Conservation (phyloP, 345 rosid genomes). For the Lumnitzera littorea region DNA sequence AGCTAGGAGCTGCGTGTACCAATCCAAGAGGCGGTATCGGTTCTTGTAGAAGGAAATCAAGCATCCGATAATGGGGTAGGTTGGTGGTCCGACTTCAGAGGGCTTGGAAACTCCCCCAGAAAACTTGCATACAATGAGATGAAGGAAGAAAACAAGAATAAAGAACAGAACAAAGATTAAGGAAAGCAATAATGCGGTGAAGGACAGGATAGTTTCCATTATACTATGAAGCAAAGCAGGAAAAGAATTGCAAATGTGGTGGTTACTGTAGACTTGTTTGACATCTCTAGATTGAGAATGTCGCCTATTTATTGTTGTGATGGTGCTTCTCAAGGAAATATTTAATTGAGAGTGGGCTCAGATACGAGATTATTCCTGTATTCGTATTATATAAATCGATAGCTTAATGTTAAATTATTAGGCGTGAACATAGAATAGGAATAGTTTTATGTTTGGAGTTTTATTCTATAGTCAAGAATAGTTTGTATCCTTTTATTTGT, state of each 20-base stretch:
- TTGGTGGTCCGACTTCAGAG: conserved; percentile 27
- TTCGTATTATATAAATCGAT: neutral
- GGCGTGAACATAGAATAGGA: no score
- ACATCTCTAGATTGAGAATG: neutral
- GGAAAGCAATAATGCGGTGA: neutral
- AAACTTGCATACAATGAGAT: neutral
- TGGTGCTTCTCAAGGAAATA: no score
- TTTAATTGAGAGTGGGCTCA: neutral
- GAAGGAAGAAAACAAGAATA: neutral
- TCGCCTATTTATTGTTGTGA: neutral
- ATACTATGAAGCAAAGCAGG: no score
- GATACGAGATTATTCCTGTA: neutral
- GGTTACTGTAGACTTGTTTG: neutral
- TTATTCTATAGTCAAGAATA: no score
- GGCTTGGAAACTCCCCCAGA: neutral
- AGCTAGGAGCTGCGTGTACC: conserved; percentile 68
- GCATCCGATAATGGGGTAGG: conserved; percentile 67
- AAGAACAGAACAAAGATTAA: neutral
- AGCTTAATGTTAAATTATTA: neutral
- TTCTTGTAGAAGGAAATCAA: conserved; percentile 58
- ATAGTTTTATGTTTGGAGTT: no score
- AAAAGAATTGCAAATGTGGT: no score
- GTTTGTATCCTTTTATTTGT: no score
- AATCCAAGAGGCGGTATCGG: conserved; percentile 57
- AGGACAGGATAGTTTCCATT: neutral